A percentile compares a stretch with the other conserved stretches of the same genome.
Conservation (phyloP, 768 basidiomycete species). For the Erythrobasidium yunnanense region DNA sequence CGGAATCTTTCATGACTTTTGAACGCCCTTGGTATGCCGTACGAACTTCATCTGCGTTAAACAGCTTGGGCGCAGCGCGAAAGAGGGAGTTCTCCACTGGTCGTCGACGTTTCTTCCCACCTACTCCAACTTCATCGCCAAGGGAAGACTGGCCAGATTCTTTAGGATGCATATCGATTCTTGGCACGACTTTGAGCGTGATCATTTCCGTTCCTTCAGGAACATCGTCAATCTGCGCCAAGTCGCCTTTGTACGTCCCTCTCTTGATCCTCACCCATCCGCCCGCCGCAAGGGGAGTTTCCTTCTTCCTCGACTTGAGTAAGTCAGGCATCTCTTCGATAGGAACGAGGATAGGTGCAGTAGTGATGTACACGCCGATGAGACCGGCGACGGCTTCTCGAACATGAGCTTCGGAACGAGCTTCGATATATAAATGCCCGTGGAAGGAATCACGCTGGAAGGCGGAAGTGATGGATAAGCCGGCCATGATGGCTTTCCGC, state of each 20-base stretch:
- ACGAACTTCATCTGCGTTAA: slow-evolving; percentile 83
- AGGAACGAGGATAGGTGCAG: slow-evolving; percentile 57
- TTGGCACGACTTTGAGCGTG: slow-evolving; percentile 86
- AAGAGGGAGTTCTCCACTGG: slow-evolving; percentile 37
- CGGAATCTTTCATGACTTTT: slow-evolving; percentile 52
- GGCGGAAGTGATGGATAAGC: slow-evolving; percentile 78
- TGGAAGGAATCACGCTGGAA: slow-evolving; percentile 92
- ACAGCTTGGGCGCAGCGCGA: slow-evolving; percentile 80
- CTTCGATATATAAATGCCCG: slow-evolving; percentile 95
- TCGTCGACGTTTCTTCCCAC: slow-evolving; percentile 75
- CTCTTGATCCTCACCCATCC: slow-evolving; percentile 92
- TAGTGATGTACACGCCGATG: slow-evolving; percentile 68
- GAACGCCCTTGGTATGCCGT: slow-evolving; percentile 71
- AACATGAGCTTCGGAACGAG: slow-evolving; percentile 74
- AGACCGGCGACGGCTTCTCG: slow-evolving; percentile 74
- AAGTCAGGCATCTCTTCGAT: slow-evolving; percentile 97
- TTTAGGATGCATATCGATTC: slow-evolving; percentile 86
- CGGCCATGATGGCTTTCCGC: slow-evolving; percentile 69
- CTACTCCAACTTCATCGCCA: slow-evolving; percentile 46
- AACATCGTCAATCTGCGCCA: slow-evolving; percentile 89
- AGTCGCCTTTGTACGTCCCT: slow-evolving; percentile 84
- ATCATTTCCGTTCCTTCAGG: slow-evolving; percentile 88
- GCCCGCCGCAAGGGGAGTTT: slow-evolving; percentile 66
- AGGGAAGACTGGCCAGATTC: slow-evolving; percentile 49
- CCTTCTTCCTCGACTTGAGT: slow-evolving; percentile 89